A percentile compares a stretch with the other conserved stretches of the same genome.
Evolutionary conservation across 257 asterid genomes (phyloP).

Genomic region (Penstemon barbatus): DNA sequence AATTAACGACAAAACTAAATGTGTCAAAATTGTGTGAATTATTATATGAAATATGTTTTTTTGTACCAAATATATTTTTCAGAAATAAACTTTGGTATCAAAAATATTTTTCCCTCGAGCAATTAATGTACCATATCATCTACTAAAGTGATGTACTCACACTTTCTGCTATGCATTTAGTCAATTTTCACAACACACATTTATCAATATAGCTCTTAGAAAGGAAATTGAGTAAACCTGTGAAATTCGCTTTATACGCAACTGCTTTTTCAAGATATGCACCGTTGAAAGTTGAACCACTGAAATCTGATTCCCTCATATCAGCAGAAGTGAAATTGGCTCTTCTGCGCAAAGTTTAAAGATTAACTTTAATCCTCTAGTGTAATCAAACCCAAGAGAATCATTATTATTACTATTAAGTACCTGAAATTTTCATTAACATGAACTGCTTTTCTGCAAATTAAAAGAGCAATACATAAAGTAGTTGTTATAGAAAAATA

Average conservation of each 20-base stretch:
- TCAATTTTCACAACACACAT: too few relatives aligned
- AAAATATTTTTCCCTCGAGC: too few relatives aligned
- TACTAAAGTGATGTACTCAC: too few relatives aligned
- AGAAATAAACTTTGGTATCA: too few relatives aligned
- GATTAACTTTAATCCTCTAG: too few relatives aligned
- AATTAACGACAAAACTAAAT: too few relatives aligned
- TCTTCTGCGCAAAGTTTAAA: constrained; percentile 49
- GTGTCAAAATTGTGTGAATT: too few relatives aligned
- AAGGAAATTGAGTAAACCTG: constrained; percentile 38
- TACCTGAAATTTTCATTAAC: constrained; percentile 92
- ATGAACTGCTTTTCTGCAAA: constrained; percentile 86
- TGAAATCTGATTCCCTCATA: constrained; percentile 96
- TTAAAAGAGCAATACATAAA: constrained; percentile 14
- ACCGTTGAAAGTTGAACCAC: constrained; percentile 91
- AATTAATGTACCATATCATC: too few relatives aligned
- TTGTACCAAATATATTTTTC: too few relatives aligned
- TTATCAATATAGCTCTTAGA: too few relatives aligned
- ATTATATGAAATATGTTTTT: too few relatives aligned
- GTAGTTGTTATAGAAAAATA: background rate
- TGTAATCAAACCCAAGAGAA: background rate
- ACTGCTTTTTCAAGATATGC: constrained; percentile 97
- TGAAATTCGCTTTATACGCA: constrained; percentile 81
- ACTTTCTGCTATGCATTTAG: too few relatives aligned
- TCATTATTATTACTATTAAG: background rate
- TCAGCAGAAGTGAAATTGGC: constrained; percentile 98